Evolutionary conservation across 345 rosid genomes (phyloP), one percentile per base, ranked within the genome.

Genomic region (Linum tenue): DNA sequence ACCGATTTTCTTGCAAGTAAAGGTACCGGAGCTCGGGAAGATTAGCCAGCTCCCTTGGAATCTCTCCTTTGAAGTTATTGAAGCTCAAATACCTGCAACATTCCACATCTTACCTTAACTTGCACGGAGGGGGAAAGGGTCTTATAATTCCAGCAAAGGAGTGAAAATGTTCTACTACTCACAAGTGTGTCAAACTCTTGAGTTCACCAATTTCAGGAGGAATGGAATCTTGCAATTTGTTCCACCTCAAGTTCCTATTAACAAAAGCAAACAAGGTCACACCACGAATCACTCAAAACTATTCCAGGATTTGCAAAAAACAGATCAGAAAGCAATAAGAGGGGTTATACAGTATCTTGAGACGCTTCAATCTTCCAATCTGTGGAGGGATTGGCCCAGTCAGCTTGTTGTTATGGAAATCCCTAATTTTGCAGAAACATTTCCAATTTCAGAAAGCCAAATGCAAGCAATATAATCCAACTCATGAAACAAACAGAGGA

Each of bases 381-480:
- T 88, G 99, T 3, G 97, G 88, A 70, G 99, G 99, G 71, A 94
- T 88, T 60, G 97, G 96, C 67, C 99, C 99, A 10, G 86, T 85
- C 78, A 88, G 71, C 74, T 91, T 91, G 88, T 91, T 91, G 64
- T 84, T 88, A 67, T 88, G 96, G 17, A 91, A 78, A 80, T 91
- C 97, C 83, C 90, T 90, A 85, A 36, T 3, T 41, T 31, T 12
- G 3, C 38, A 2, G n/a, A 57, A 44, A 31, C 63, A 67, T 48
- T 48, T 15, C 7, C 51, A 44, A 44, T 9, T 44, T 44, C 51
- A 44, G 53, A 48, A 10, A 6, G 14, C 15, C 9, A 9, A 48
- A 48, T 0, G 31, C 31, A 22, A 22, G 31, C 31, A 22, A 22
- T 22, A 22, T 22, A 22, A 22, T 22, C 31, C 31, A 22, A 22